Percentiles rank a stretch among this genome's conserved stretches.
These are phyloP conservation scores for Astrephomene gubernaculifera DNA, from an alignment of 139 green algal genomes.

Conservation along the genomic window DNA sequence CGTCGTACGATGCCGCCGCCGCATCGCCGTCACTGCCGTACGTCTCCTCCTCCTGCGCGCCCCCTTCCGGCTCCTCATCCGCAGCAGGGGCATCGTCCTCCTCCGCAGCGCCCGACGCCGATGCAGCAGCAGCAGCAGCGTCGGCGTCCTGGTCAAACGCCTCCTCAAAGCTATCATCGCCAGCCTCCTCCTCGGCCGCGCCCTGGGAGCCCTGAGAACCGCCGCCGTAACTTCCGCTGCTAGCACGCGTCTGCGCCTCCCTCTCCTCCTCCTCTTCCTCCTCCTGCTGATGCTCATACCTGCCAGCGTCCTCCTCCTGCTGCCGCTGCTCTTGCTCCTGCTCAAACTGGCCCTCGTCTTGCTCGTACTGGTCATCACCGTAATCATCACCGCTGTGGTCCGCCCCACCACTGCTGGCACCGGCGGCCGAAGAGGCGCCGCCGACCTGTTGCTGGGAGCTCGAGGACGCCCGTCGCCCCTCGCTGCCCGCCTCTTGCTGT, in stretches of 20 bases:
- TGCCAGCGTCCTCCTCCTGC: background rate
- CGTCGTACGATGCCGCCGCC: too few relatives aligned
- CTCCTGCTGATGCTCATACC: background rate
- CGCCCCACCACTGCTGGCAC: too few relatives aligned
- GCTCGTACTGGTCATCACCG: constrained; percentile 21
- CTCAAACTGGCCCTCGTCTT: background rate
- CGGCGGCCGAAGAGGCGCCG: background rate
- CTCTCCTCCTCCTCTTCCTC: background rate
- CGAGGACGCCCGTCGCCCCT: background rate
- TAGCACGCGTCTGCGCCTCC: background rate
- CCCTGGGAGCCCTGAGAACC: background rate
- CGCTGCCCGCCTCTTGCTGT: background rate
- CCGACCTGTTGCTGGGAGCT: background rate
- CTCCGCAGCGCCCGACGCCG: background rate
- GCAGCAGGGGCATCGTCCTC: too few relatives aligned
- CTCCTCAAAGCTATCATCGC: background rate
- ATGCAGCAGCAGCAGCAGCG: background rate
- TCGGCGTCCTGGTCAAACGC: background rate
- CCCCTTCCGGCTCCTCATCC: too few relatives aligned
- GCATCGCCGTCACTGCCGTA: too few relatives aligned
- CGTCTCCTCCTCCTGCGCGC: too few relatives aligned
- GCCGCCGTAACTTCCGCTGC: background rate
- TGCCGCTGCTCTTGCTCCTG: background rate
- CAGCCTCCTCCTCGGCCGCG: background rate
- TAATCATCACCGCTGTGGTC: constrained; percentile 1